Evolutionary conservation across 2,329 filamentous ascomycete species (phyloP).

Genomic region (Coccinonectria pachysandricola): DNA sequence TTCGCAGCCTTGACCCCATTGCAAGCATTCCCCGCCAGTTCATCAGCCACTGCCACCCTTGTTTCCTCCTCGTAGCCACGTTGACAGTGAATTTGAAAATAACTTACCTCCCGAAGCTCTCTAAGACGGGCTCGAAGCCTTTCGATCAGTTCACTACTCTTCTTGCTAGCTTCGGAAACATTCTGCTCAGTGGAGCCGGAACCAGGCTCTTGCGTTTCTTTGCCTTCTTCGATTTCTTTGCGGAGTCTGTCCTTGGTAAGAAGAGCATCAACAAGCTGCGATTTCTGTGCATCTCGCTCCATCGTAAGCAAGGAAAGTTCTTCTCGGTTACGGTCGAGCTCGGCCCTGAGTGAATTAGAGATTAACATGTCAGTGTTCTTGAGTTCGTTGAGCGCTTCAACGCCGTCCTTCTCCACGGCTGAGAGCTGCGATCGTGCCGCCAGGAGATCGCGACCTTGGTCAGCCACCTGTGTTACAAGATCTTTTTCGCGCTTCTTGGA

Average conservation of each 20-base stretch:
- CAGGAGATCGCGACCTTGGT: conserved; percentile 46
- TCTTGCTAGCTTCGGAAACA: conserved; percentile 27
- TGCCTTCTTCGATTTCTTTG: conserved; percentile 40
- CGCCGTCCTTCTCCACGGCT: conserved; percentile 42
- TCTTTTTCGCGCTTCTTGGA: conserved; percentile 31
- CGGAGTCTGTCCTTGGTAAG: conserved; percentile 51
- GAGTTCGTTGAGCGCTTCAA: conserved; percentile 45
- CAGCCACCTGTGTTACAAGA: conserved; percentile 39
- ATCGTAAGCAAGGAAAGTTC: conserved; percentile 37
- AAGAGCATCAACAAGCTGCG: conserved; percentile 49
- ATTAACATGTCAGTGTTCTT: conserved; percentile 50
- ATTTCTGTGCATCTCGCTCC: conserved; percentile 47
- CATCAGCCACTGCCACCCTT: too few relatives aligned
- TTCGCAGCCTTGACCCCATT: too few relatives aligned
- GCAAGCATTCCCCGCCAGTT: too few relatives aligned
- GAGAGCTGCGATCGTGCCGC: conserved; percentile 42
- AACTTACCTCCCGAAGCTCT: conserved; percentile 49
- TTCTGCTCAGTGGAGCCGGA: conserved; percentile 25
- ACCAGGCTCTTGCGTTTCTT: conserved; percentile 33
- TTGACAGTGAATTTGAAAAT: too few relatives aligned
- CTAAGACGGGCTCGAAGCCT: conserved; percentile 45
- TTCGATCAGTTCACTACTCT: conserved; percentile 43
- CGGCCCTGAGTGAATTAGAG: conserved; percentile 45
- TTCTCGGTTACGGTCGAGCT: conserved; percentile 45
- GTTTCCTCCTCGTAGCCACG: too few relatives aligned